Evolutionary conservation across 768 basidiomycete species (phyloP), one percentile per base, ranked within the genome.

Genomic region (Lyophyllum shimeji): DNA sequence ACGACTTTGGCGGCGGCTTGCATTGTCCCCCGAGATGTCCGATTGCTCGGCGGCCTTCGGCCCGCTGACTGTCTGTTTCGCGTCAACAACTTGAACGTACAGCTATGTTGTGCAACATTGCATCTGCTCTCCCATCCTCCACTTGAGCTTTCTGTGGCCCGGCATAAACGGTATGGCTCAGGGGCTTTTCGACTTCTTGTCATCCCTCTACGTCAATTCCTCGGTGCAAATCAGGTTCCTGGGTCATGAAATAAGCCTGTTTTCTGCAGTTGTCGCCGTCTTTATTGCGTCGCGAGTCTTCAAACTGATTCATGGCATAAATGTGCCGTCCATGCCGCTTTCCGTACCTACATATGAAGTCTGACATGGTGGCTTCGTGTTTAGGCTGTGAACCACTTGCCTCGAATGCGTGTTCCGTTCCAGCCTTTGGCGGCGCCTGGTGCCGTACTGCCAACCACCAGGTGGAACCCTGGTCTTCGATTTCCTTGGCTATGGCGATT

Each of bases 401-500:
- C 74, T n/a, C 76, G 77, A 9, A 57, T 68, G 29, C 66, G 75
- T 7, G 60, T 75, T 15, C 70, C 75, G 1, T 77, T 78, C 58
- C 63, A 69, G 39, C 76, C 77, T 0, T 52, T 73, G 7, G 62
- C 58, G 2, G 27, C 73, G 3, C 73, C 73, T 33, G 77, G 76
- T 9, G 68, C 69, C 0, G 3, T 71, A 0, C 34, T 77, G 0
- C 76, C 75, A 3, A 71, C 70, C 7, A 64, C 65, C 1, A 76
- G 74, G 74, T 79, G 74, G 75, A 79, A 77, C 56, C 71, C 71
- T 7, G 74, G 74, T 1, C 37, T 67, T 12, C 51, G 50, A 23
- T 68, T 65, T 37, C 50, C 63, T 9, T 81, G 77, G 77, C 51
- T 23, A 8, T 66, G 71, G 63, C 67, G 76, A 6, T 51, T 59